Evolutionary conservation across 805 yeast genomes (phyloP).

Genomic region (Pichia heedii): DNA sequence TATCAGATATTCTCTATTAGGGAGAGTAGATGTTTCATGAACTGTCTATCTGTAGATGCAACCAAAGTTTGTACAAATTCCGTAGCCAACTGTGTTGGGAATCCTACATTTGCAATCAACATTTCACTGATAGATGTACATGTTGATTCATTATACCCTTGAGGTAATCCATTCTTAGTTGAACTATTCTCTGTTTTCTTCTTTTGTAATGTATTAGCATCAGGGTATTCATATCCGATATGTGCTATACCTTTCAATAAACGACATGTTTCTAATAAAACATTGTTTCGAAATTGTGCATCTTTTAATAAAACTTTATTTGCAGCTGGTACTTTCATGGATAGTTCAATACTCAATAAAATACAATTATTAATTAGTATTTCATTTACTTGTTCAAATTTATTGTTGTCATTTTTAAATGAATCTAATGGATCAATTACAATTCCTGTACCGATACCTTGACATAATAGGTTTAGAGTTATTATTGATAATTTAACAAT

Average conservation of each 20-base stretch:
- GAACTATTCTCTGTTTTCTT: slow-evolving; percentile 19
- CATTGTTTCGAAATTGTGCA: slow-evolving; percentile 67
- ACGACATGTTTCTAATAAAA: slow-evolving; percentile 59
- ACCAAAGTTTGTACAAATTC: slow-evolving; percentile 57
- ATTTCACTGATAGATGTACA: slow-evolving; percentile 17
- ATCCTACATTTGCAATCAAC: background rate
- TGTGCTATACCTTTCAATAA: slow-evolving; percentile 53
- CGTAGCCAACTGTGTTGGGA: slow-evolving; percentile 36
- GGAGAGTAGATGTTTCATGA: slow-evolving; percentile 58
- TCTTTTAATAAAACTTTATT: slow-evolving; percentile 45
- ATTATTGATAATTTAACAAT: slow-evolving; percentile 62
- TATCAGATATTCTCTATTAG: slow-evolving; percentile 10
- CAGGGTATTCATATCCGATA: slow-evolving; percentile 27
- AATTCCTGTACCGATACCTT: slow-evolving; percentile 58
- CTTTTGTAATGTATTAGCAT: slow-evolving; percentile 18
- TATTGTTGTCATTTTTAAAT: slow-evolving; percentile 35
- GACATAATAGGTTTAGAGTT: slow-evolving; percentile 55
- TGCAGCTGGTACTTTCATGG: slow-evolving; percentile 53
- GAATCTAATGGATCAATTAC: slow-evolving; percentile 55
- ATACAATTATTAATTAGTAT: slow-evolving; percentile 61
- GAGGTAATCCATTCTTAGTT: slow-evolving; percentile 30
- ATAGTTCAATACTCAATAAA: slow-evolving; percentile 64
- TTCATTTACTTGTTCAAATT: slow-evolving; percentile 58
- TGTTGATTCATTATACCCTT: slow-evolving; percentile 23
- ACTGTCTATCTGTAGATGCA: slow-evolving; percentile 47